Base-by-base conservation (phyloP, 2,329 filamentous ascomycete genomes). In the Orbilia ellipsospora region DNA sequence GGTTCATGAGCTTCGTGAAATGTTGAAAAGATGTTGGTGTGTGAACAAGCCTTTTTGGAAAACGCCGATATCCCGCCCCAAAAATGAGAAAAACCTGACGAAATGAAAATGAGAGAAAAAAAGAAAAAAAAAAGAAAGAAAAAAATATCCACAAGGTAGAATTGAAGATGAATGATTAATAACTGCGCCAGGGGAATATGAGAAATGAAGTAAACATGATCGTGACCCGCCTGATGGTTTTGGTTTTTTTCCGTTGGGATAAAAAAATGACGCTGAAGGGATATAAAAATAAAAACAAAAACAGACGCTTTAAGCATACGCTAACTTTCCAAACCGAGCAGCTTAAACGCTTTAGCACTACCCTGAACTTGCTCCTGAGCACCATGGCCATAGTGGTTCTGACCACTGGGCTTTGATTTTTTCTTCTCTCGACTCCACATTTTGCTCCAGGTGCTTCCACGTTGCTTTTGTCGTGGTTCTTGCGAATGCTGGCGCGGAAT, bases 351-450 rank as follows among this genome's bases (percentile, higher is more conserved):
- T 61, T 76, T 76, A 26, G 65, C 73, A 48, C 63, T 74, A 31
- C 70, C 70, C 52, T 68, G 63, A 16, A 73, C 69, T 36, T 74
- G 70, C 26, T 74, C 70, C 40, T 68, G 63, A 23, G 51, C 16
- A 36, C 44, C 70, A 51, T 65, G 68, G 59, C 66, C 54, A 23
- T 20, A 23, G 13, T 48, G 65, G 23, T 44, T 51, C 10, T 56
- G 65, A 8, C 56, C 12, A 42, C 70, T 66, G 13, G 62, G 20
- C 40, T 67, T 74, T 36, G 31, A 10, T 26, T 61, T 68, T 54
- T 76, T 76, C 36, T 62, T 56, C 23, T 76, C 66, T 45, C 73
- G 52, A 45, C 73, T 70, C 73, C 73, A 76, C 73, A 76, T 76
- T 28, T 76, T 76, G 45, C 73, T 76, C 73, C 73, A 76, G 18